These are phyloP conservation scores for Rhynchospora tenuis DNA, from an alignment of 176 grass and related monocot genomes.

Conservation along the genomic window DNA sequence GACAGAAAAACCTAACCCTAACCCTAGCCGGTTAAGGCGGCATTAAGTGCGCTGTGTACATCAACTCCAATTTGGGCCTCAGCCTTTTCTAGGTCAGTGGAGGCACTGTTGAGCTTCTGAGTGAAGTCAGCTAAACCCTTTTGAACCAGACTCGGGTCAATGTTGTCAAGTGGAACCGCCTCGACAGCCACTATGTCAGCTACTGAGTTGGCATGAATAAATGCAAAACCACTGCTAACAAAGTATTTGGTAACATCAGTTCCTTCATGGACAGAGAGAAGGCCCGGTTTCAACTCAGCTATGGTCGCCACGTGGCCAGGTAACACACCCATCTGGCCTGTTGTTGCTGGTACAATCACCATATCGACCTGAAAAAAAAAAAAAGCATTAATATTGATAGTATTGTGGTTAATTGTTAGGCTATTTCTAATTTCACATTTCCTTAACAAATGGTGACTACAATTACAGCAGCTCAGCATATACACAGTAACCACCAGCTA, in stretches of 20 bases:
- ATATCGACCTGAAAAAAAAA: constrained; percentile 76
- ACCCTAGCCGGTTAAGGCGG: constrained; percentile 58
- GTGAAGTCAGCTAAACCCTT: constrained; percentile 84
- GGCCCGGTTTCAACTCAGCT: constrained; percentile 80
- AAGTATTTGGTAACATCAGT: constrained; percentile 85
- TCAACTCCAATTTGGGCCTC: constrained; percentile 97
- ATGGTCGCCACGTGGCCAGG: constrained; percentile 93
- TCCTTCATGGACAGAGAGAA: constrained; percentile 91
- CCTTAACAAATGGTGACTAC: not conserved
- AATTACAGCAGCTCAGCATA: not conserved
- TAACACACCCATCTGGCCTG: constrained; percentile 97
- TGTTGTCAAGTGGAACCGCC: constrained; percentile 70
- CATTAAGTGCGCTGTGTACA: constrained; percentile 93
- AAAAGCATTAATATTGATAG: not conserved
- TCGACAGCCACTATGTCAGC: constrained; percentile 93
- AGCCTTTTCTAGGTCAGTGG: constrained; percentile 85
- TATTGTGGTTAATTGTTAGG: not conserved
- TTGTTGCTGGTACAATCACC: constrained; percentile 91
- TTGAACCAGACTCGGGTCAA: constrained; percentile 69
- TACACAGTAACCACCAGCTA: not conserved
- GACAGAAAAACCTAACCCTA: constrained; percentile 22
- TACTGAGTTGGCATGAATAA: constrained; percentile 92
- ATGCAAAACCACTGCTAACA: constrained; percentile 97
- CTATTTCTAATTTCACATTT: not conserved
- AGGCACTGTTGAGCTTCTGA: constrained; percentile 77